phyloP scores from a whole-genome alignment of 352 stramenopile species.

The Phytopythium ostracodes region DNA sequence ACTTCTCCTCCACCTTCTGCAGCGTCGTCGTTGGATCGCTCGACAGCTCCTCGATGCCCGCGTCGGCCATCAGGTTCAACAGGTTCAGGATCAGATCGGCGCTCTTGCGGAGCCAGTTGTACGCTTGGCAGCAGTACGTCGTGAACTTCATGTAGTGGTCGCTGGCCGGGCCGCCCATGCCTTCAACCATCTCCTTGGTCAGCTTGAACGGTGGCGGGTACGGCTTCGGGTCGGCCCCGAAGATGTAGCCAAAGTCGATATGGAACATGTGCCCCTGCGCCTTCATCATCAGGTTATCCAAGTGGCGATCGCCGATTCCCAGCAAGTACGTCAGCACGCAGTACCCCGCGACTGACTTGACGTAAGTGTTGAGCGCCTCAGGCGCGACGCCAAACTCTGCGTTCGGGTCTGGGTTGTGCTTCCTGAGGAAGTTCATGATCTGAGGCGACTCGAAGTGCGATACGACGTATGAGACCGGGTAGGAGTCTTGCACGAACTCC shows the following conservation, averaged over 20 bases:
- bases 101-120: slow-evolving; percentile 96
- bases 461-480: slow-evolving; percentile 95
- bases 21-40: slow-evolving; percentile 80
- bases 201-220: slow-evolving; percentile 98
- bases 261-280: slow-evolving; percentile 97
- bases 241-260: slow-evolving; percentile 99
- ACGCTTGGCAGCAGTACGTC: slow-evolving; percentile 91
- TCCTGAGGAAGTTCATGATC: slow-evolving; percentile 86
- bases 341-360: slow-evolving; percentile 97
- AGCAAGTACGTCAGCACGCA: slow-evolving; percentile 99
- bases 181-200: slow-evolving; percentile 97
- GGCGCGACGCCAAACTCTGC: slow-evolving; percentile 87
- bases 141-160: slow-evolving; percentile 93
- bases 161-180: slow-evolving; percentile 91
- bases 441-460: slow-evolving; percentile 92
- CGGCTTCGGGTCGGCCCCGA: slow-evolving; percentile 98
- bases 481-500: slow-evolving; percentile 96
- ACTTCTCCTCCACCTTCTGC: slow-evolving; percentile 94
- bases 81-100: slow-evolving; percentile 98
- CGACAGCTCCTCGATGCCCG: slow-evolving; percentile 94
- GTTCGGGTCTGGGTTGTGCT: slow-evolving; percentile 81
- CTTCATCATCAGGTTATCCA: slow-evolving; percentile 99
- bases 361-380: slow-evolving; percentile 94
- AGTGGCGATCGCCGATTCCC: slow-evolving; percentile 98
- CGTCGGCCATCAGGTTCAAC: slow-evolving; percentile 98